Percentiles rank a stretch among this genome's conserved stretches.
These are phyloP conservation scores for Fusarium napiforme DNA, from an alignment of 2,329 filamentous ascomycete species.

Conservation along the genomic window DNA sequence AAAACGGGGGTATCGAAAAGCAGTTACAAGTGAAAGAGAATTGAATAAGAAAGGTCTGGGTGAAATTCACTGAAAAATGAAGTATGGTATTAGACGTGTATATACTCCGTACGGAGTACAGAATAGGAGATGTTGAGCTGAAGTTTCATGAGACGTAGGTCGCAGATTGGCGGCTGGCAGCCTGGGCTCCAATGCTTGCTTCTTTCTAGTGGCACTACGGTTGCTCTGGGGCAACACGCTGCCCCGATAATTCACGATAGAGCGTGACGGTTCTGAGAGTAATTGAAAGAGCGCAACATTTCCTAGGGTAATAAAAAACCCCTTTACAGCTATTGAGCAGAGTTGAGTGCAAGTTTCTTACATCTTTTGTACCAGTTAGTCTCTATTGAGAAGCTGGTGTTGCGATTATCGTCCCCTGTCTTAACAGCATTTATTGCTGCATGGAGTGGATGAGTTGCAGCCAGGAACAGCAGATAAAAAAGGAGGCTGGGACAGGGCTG, in stretches of 20 bases:
- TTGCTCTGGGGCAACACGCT: slow-evolving; percentile 45
- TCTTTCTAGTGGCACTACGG: slow-evolving; percentile 32
- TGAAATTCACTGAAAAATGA: not conserved
- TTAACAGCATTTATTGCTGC: slow-evolving; percentile 49
- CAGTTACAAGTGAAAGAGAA: not conserved
- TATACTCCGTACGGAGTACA: not conserved
- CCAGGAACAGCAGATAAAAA: slow-evolving; percentile 27
- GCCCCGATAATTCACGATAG: slow-evolving; percentile 44
- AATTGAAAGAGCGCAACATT: not conserved
- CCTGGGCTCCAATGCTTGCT: slow-evolving; percentile 27
- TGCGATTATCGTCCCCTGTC: not conserved
- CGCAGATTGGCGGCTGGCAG: slow-evolving; percentile 30
- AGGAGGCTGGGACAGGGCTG: slow-evolving; percentile 48
- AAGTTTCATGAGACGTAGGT: slow-evolving; percentile 29
- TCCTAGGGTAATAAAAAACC: not conserved
- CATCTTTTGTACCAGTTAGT: not conserved
- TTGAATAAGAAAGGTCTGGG: not conserved
- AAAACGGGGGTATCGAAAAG: slow-evolving; percentile 2
- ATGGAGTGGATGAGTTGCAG: slow-evolving; percentile 41
- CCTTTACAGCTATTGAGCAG: too few species aligned
- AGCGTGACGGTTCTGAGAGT: not conserved
- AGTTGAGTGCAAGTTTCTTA: rapidly evolving
- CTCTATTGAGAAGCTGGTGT: not conserved
- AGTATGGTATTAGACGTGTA: too few species aligned
- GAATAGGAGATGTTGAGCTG: slow-evolving; percentile 9